Conservation (phyloP, 345 rosid genomes). For the Euclidium syriacum region DNA sequence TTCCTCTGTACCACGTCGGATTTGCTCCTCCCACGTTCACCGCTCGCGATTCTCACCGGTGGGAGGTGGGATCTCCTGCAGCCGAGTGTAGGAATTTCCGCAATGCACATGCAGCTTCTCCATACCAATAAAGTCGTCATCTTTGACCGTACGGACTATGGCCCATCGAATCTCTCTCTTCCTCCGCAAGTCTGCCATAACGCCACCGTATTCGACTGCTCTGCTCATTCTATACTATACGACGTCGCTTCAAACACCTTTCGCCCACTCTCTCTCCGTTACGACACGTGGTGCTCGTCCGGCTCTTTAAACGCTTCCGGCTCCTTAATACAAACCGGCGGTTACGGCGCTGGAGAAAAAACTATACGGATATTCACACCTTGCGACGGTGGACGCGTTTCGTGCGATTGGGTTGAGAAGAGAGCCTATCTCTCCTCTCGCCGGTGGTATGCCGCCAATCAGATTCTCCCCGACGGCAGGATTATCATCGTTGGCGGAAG, state of each 20-base stretch:
- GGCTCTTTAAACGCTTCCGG: conserved; percentile 64
- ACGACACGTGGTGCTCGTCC: conserved; percentile 91
- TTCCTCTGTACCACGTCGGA: conserved; percentile 25
- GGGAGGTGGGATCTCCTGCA: conserved; percentile 59
- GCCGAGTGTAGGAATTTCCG: conserved; percentile 65
- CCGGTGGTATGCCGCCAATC: conserved; percentile 82
- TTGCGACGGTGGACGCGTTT: conserved; percentile 27
- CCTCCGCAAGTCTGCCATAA: conserved; percentile 44
- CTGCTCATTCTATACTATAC: conserved; percentile 78
- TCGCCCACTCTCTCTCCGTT: conserved; percentile 59
- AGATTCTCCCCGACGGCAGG: conserved; percentile 73
- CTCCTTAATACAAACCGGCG: conserved; percentile 74
- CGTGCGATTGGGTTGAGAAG: conserved; percentile 68
- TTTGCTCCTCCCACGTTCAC: conserved; percentile 30
- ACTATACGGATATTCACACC: conserved; percentile 51
- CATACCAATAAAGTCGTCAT: conserved; percentile 63
- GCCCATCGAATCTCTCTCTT: conserved; percentile 66
- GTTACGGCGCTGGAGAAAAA: conserved; percentile 64
- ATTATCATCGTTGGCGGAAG: conserved; percentile 70
- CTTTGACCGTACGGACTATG: conserved; percentile 80
- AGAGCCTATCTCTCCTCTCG: conserved; percentile 27
- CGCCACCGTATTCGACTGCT: conserved; percentile 53
- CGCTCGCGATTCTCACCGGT: conserved; percentile 22
- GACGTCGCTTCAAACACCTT: conserved; percentile 44
- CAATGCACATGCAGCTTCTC: conserved; percentile 94